These are phyloP conservation scores for Candida lessepsii DNA, from an alignment of 805 yeast genomes.

Conservation along the genomic window DNA sequence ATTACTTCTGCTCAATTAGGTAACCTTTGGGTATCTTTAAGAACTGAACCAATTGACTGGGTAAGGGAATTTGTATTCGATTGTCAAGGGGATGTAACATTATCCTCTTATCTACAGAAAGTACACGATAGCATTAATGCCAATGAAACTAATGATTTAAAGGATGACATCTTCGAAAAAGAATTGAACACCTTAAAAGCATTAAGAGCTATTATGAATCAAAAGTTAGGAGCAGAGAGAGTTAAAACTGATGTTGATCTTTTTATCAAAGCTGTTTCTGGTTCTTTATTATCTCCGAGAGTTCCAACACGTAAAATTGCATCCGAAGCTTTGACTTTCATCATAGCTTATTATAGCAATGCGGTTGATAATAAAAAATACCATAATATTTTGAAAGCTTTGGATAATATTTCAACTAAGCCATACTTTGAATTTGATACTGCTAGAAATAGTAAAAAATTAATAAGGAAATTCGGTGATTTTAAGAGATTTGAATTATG, in stretches of 20 bases:
- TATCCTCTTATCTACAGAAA: conserved; percentile 54
- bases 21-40: conserved; percentile 83
- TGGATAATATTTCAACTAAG: conserved; percentile 42
- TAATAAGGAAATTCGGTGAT: conserved; percentile 34
- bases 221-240: conserved; percentile 58
- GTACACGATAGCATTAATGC: conserved; percentile 49
- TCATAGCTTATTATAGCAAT: conserved; percentile 38
- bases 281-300: conserved; percentile 73
- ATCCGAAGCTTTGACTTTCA: conserved; percentile 65
- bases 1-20: conserved; percentile 71
- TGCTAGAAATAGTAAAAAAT: conserved; percentile 15
- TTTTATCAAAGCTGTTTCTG: conserved; percentile 59
- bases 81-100: conserved; percentile 76
- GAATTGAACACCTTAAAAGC: conserved; percentile 80
- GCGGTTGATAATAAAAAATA: conserved; percentile 41
- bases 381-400: conserved; percentile 54
- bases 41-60: conserved; percentile 87
- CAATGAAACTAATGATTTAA: conserved; percentile 36
- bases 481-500: conserved; percentile 65
- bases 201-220: conserved; percentile 69
- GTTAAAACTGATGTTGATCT: conserved; percentile 44
- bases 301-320: conserved; percentile 75
- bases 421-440: conserved; percentile 40
- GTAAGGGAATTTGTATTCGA: conserved; percentile 67
- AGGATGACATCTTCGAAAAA: conserved; percentile 56